These are phyloP conservation scores for Durotheca rogersii DNA, from an alignment of 495 filamentous ascomycete species.

Conservation along the genomic window DNA sequence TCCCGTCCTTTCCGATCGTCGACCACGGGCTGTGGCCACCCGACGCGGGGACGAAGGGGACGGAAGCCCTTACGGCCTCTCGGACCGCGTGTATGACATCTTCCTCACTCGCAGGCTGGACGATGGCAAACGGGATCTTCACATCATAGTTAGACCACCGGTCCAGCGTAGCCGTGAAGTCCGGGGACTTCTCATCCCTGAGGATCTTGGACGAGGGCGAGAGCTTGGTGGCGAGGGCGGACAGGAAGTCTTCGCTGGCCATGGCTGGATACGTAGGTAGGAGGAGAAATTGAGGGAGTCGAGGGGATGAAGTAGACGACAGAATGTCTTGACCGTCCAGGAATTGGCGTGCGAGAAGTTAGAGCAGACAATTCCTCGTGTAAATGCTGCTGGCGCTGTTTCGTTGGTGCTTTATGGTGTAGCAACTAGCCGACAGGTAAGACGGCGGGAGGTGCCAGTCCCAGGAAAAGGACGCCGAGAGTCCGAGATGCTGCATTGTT, in stretches of 20 bases:
- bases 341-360: too few relatives aligned
- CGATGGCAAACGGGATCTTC: slow-evolving; percentile 1
- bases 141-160: slow-evolving; percentile 1
- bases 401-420: too few relatives aligned
- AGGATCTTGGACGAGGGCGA: background rate
- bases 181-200: background rate
- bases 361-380: too few relatives aligned
- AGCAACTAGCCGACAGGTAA: too few relatives aligned
- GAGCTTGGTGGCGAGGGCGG: background rate
- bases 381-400: too few relatives aligned
- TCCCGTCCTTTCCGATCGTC: slow-evolving; percentile 28
- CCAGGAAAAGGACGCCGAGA: too few relatives aligned
- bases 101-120: slow-evolving; percentile 2
- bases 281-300: too few relatives aligned
- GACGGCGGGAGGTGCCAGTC: too few relatives aligned
- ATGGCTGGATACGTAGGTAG: too few relatives aligned
- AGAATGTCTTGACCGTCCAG: too few relatives aligned
- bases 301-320: too few relatives aligned
- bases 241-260: background rate
- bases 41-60: slow-evolving; percentile 38
- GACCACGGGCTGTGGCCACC: slow-evolving; percentile 43
- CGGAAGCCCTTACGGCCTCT: slow-evolving; percentile 4
- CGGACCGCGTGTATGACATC: slow-evolving; percentile 1
- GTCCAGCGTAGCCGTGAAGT: background rate
- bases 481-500: too few relatives aligned